phyloP scores from a whole-genome alignment of 2,329 filamentous ascomycete species.

The Xylaria arbuscula region DNA sequence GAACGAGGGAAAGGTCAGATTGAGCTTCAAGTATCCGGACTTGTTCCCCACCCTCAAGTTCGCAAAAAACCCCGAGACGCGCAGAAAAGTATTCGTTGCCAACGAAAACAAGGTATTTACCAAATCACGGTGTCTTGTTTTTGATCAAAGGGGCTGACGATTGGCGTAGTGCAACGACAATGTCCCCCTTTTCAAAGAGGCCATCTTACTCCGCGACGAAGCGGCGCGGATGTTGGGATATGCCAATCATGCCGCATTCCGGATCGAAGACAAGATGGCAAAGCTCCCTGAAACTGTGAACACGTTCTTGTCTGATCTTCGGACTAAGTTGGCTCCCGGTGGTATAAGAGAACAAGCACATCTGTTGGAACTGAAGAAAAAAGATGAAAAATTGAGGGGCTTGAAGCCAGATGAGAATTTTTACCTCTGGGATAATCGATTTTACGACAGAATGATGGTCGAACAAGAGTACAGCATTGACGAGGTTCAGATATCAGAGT shows the following conservation, averaged over 20 bases:
- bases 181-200: slow-evolving; percentile 77
- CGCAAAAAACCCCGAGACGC: slow-evolving; percentile 74
- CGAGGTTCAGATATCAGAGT: slow-evolving; percentile 82
- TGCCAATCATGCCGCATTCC: slow-evolving; percentile 78
- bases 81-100: slow-evolving; percentile 75
- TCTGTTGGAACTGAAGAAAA: slow-evolving; percentile 79
- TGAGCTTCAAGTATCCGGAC: slow-evolving; percentile 87
- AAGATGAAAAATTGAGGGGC: slow-evolving; percentile 70
- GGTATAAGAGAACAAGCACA: slow-evolving; percentile 76
- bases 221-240: slow-evolving; percentile 81
- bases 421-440: slow-evolving; percentile 85
- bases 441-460: slow-evolving; percentile 82
- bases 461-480: slow-evolving; percentile 84
- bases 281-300: slow-evolving; percentile 79
- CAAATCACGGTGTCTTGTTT: too few species aligned
- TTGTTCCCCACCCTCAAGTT: slow-evolving; percentile 83
- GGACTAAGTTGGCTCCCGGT: slow-evolving; percentile 73
- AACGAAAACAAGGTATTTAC: slow-evolving; percentile 79
- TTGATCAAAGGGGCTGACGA: neutral
- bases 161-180: slow-evolving; percentile 71
- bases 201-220: slow-evolving; percentile 80
- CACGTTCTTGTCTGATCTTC: slow-evolving; percentile 77
- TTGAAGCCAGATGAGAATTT: slow-evolving; percentile 74
- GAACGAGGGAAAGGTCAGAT: slow-evolving; percentile 77
- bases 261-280: slow-evolving; percentile 87